A percentile compares a stretch with the other conserved stretches of the same genome.
Evolutionary conservation across 2,329 filamentous ascomycete species (phyloP).

Genomic region (Phialophora chinensis): DNA sequence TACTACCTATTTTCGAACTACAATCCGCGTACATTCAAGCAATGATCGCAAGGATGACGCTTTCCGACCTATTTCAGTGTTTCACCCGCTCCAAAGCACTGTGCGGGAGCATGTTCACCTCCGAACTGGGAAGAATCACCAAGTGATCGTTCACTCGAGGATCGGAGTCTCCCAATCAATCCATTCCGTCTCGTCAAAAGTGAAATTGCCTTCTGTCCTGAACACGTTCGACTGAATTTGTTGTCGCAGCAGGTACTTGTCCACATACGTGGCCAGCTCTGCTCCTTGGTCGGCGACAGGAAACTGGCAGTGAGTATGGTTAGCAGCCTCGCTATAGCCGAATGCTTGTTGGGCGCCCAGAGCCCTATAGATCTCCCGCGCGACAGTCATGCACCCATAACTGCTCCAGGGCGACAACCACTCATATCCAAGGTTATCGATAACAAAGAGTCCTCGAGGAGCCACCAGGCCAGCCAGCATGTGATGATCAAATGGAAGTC

Average conservation of each 20-base stretch:
- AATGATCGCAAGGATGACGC: not conserved
- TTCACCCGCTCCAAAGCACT: not conserved
- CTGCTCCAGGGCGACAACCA: constrained; percentile 65
- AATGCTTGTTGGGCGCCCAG: constrained; percentile 61
- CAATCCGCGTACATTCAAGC: not conserved
- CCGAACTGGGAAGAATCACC: not conserved
- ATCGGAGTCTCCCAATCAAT: constrained; percentile 46
- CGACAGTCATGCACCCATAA: constrained; percentile 64
- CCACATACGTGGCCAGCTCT: constrained; percentile 62
- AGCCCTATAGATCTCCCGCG: constrained; percentile 60
- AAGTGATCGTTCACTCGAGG: constrained; percentile 4
- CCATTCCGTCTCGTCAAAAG: constrained; percentile 50
- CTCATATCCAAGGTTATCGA: constrained; percentile 64
- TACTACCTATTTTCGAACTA: not conserved
- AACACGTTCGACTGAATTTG: constrained; percentile 43
- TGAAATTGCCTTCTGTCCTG: constrained; percentile 42
- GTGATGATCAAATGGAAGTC: constrained; percentile 64
- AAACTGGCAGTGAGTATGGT: constrained; percentile 63
- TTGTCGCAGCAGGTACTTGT: constrained; percentile 58
- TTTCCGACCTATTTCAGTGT: not conserved
- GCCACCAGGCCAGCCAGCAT: constrained; percentile 63
- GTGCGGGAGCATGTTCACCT: not conserved
- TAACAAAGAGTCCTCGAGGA: constrained; percentile 61
- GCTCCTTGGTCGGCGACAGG: constrained; percentile 56
- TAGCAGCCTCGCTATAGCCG: constrained; percentile 63